Evolutionary conservation across 2,329 filamentous ascomycete genomes (phyloP).

Genomic region (Colletotrichum musicola): DNA sequence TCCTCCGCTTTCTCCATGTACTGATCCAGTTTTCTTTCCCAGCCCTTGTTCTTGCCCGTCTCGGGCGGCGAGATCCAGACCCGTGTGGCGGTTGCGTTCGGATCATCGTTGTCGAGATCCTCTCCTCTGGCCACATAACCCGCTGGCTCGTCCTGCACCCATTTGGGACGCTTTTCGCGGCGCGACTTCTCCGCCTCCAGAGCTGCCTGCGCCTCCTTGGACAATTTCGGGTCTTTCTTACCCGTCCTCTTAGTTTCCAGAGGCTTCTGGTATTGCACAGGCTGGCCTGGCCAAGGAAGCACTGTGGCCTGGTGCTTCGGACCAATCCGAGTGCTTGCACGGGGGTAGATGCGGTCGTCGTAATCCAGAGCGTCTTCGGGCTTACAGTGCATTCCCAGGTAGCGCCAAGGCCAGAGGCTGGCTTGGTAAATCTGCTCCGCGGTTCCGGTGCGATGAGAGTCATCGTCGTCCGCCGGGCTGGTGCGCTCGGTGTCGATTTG

Average conservation of each 20-base stretch:
- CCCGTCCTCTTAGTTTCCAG: constrained; percentile 86
- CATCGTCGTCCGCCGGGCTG: constrained; percentile 72
- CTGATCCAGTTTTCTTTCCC: constrained; percentile 66
- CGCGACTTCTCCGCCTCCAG: constrained; percentile 85
- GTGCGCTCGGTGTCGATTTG: constrained; percentile 70
- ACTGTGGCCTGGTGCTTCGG: constrained; percentile 92
- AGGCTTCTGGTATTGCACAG: constrained; percentile 91
- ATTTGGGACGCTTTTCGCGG: constrained; percentile 87
- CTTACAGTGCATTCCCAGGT: constrained; percentile 94
- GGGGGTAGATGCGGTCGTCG: constrained; percentile 96
- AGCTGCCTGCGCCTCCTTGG: constrained; percentile 83
- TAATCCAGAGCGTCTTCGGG: constrained; percentile 96
- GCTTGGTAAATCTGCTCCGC: constrained; percentile 92
- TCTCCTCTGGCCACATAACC: constrained; percentile 90
- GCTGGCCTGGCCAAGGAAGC: constrained; percentile 84
- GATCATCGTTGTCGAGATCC: constrained; percentile 78
- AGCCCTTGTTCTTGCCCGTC: constrained; percentile 72
- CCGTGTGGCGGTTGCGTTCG: constrained; percentile 79
- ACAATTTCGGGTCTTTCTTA: constrained; percentile 81
- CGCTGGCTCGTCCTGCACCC: constrained; percentile 90
- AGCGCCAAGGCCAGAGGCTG: constrained; percentile 95
- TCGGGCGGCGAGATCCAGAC: constrained; percentile 82
- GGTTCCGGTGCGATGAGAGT: constrained; percentile 71
- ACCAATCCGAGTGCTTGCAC: constrained; percentile 91
- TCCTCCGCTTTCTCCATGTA: constrained; percentile 80